Base-by-base conservation (phyloP, 495 filamentous ascomycete genomes). In the Xylaria flabelliformis region DNA sequence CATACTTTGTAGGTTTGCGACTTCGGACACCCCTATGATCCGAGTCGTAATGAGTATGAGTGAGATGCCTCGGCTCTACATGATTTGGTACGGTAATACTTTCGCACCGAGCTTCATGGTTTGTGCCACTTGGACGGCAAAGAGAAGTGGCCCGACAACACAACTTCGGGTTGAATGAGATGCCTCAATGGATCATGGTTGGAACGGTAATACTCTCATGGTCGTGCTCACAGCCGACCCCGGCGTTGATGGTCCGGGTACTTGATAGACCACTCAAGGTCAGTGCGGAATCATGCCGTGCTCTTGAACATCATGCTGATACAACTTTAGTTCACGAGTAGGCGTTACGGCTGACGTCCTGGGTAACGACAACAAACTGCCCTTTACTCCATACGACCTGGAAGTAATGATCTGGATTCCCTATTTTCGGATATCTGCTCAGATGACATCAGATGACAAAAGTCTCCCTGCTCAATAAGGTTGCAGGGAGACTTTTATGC, bases 141-240 rank as follows among this genome's bases (percentile, higher is more conserved):
- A 24, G 46, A 64, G 36, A 17, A 42, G 32, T 39, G 46, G 46
- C 9, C 3, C 58, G 58, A 24, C 59, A 64, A 70, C 24, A 64
- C 1, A 29, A 8, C 39, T n/a, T 59, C 67, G 67, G 46, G 44
- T 17, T 50, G 67, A 70, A 63, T 64, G 68, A 58, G 46, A 70
- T 70, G 34, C 44, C 68, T 64, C 39, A 42, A 50, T 70, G 34
- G 58, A 41, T 63, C 58, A 70, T 55, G 44, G 58, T 64, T 70
- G 68, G 46, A 41, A 70, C 10, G 68, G 68, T 70, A 55, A 70
- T 36, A 55, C 56, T 61, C 67, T 70, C 68, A 70, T 70, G 59
- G 69, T 71, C 69, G 69, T 42, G 65, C 69, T 70, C 68, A 50
- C 34, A 64, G 69, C 46, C 59, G 69, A 44, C 58, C 29, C 68